Evolutionary conservation across 2,329 filamentous ascomycete species (phyloP), one percentile per base, ranked within the genome.

Genomic region (Ceratocystis destructans): DNA sequence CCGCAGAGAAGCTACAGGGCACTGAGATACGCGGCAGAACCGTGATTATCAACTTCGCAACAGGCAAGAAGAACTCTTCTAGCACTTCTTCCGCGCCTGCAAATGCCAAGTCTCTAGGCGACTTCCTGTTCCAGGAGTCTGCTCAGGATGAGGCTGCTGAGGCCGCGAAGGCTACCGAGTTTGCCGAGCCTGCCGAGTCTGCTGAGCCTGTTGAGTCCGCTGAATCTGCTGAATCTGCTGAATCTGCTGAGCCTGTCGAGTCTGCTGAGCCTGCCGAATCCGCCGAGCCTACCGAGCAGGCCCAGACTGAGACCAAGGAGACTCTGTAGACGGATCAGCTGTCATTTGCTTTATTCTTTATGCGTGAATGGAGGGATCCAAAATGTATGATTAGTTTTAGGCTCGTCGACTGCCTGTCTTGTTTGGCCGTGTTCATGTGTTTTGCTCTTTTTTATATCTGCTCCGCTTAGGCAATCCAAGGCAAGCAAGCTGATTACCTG

Each of bases 41-140:
- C 64, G 76, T 96, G 70, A 81, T 81, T 66, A 71, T 92, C 28
- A 87, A 90, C 74, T 95, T 77, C 76, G 81, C 82, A 33, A 45
- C 71, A 44, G 44, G 57, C 22, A 53, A 67, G 20, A 66, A 44
- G 10, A 37, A 33, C 64, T 46, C 45, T 8, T 2, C 25, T n/a
- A 25, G 7, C 7, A 28, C 48, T n/a, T 15, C 5, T 33, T 25
- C 48, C 15, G 1, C 41, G 6, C 1, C 3, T 6, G 37, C 3
- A 3, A n/a, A n/a, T 28, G 2, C 3, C 31, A 59, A 59, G n/a
- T 12, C 20, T 25, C 55, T 59, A 15, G 6, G 55, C 55, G 55
- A 37, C 10, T 59, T 37, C 53, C 55, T 59, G 28, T 1, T 8
- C 53, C 7, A 33, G 28, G 53, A 57, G 53, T 57, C 53, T 57